These are phyloP conservation scores for Zymoseptoria brevis DNA, from an alignment of 2,329 filamentous ascomycete species.

Conservation along the genomic window DNA sequence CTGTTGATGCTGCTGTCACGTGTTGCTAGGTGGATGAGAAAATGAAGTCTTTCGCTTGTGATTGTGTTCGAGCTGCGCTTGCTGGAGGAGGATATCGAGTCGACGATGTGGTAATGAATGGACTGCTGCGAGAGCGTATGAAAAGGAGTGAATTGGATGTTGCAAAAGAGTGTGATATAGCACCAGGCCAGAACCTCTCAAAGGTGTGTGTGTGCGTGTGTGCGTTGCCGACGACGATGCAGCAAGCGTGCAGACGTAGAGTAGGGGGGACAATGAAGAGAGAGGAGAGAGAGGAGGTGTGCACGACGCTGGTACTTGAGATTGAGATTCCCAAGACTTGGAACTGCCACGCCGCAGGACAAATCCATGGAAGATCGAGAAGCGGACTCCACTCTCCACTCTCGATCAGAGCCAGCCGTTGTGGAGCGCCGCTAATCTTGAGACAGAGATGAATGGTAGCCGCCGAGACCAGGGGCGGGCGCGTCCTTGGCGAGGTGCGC, in stretches of 20 bases:
- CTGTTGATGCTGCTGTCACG: background rate
- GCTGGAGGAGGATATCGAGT: background rate
- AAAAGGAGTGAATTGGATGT: slow-evolving; percentile 3
- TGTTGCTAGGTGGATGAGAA: background rate
- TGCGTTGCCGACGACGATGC: slow-evolving; percentile 7
- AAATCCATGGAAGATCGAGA: slow-evolving; percentile 4
- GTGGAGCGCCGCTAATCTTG: background rate
- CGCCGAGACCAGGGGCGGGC: background rate
- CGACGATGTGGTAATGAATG: background rate
- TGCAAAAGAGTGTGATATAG: slow-evolving; percentile 20
- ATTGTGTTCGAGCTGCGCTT: background rate
- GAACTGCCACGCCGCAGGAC: slow-evolving; percentile 7
- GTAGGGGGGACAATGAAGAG: slow-evolving; percentile 1
- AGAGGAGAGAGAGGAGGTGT: slow-evolving; percentile 5
- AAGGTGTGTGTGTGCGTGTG: slow-evolving; percentile 19
- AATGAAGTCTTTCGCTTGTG: background rate
- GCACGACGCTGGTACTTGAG: slow-evolving; percentile 13
- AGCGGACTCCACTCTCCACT: background rate
- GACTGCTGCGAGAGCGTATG: background rate
- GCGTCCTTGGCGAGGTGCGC: background rate
- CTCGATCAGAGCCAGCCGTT: background rate
- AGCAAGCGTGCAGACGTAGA: slow-evolving; percentile 3
- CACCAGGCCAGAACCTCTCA: slow-evolving; percentile 24
- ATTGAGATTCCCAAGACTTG: background rate
- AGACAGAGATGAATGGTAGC: background rate